Conservation (phyloP, 148 eudicot species). For the Vaccinium corymbosum region DNA sequence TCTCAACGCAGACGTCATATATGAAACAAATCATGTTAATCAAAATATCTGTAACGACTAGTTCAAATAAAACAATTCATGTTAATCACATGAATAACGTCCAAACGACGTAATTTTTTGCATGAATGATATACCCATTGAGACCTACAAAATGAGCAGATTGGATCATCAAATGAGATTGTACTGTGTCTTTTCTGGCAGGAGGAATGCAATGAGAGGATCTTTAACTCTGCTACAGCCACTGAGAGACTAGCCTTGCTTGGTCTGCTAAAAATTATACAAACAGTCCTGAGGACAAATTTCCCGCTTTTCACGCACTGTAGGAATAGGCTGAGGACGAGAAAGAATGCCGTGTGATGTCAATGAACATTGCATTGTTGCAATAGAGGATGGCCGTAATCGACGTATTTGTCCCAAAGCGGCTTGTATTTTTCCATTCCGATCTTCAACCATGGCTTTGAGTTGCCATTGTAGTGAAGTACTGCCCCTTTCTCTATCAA, state of each 20-base stretch:
- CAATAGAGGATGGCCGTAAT: conserved; percentile 57
- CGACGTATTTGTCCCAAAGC: conserved; percentile 73
- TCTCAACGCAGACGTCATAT: neutral
- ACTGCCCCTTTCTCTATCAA: conserved; percentile 67
- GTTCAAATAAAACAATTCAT: neutral
- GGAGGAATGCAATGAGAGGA: neutral
- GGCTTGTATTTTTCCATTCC: conserved; percentile 82
- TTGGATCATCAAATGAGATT: neutral
- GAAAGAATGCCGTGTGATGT: conserved; percentile 9
- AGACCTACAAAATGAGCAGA: neutral
- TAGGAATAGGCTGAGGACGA: conserved; percentile 6
- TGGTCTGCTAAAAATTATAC: conserved; percentile 1
- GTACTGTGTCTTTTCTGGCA: neutral
- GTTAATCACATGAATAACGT: neutral
- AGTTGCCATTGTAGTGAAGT: conserved; percentile 75
- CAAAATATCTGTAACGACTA: neutral
- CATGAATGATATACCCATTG: too few species aligned
- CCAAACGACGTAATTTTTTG: neutral
- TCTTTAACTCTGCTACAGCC: conserved; percentile 11
- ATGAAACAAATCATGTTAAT: neutral
- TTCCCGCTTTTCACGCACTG: neutral
- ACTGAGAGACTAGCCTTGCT: conserved; percentile 14
- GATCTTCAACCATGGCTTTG: conserved; percentile 89
- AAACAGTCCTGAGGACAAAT: conserved; percentile 7
- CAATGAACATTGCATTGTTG: conserved; percentile 84